Evolutionary conservation across 2,329 filamentous ascomycete genomes (phyloP).

Genomic region (Zasmidium citrigriseum): DNA sequence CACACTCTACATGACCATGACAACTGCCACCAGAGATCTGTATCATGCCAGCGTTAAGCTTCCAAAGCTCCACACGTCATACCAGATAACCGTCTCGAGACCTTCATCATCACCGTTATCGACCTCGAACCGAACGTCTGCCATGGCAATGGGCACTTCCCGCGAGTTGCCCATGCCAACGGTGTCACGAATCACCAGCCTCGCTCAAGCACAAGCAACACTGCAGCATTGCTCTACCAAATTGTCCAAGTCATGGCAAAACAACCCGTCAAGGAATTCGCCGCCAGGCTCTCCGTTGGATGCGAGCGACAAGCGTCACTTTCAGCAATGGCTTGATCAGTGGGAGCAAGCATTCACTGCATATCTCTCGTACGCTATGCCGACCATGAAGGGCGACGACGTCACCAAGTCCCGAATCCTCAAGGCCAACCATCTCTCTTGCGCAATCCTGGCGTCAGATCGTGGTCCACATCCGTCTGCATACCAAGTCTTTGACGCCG

Average conservation of each 20-base stretch:
- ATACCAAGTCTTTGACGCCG: constrained; percentile 25
- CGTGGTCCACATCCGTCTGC: constrained; percentile 15
- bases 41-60: constrained; percentile 20
- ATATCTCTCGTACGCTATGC: constrained; percentile 30
- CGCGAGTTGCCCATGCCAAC: constrained; percentile 36
- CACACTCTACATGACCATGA: constrained; percentile 12
- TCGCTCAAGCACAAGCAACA: constrained; percentile 35
- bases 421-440: constrained; percentile 36
- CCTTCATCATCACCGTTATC: constrained; percentile 9
- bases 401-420: constrained; percentile 31
- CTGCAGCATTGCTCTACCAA: constrained; percentile 33
- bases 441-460: constrained; percentile 32
- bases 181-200: constrained; percentile 27
- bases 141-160: constrained; percentile 17
- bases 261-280: constrained; percentile 19
- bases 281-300: constrained; percentile 20
- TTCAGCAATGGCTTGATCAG: constrained; percentile 33
- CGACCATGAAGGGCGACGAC: constrained; percentile 29
- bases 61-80: constrained; percentile 19
- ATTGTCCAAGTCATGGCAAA: constrained; percentile 24
- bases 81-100: constrained; percentile 13
- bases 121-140: constrained; percentile 5
- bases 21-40: constrained; percentile 20
- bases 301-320: constrained; percentile 20
- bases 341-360: constrained; percentile 35